Base-by-base conservation (phyloP, 2,329 filamentous ascomycete species). In the Daldinia eschscholtzii region DNA sequence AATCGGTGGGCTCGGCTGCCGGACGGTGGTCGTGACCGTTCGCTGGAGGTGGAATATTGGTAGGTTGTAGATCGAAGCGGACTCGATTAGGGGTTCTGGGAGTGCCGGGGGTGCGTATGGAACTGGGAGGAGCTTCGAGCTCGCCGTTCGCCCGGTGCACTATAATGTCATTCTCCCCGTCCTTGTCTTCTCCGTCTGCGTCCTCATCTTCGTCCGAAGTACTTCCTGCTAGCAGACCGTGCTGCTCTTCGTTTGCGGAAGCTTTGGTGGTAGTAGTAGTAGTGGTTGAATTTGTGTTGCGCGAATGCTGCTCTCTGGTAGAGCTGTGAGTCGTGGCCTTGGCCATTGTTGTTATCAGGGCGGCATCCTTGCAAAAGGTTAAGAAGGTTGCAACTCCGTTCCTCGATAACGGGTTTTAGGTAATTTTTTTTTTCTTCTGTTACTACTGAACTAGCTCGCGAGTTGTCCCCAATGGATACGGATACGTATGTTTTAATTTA, bases 71-170 rank as follows among this genome's bases (percentile, higher is more conserved):
- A 70, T 86, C 86, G 77, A 92, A 92, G 68, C 88, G 87, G 42
- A 92, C 90, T 37, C 89, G 84, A 72, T 91, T 88, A n/a, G 86
- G 84, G 1, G 90, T 92, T 64, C 89, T 77, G 28, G 88, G 85
- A 44, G 85, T 82, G 65, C 33, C 59, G n/a, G 69, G 63, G 13
- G 56, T 59, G 26, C 53, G 69, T 30, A 65, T 53, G 26, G 66
- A 65, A 39, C 75, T 58, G 12, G 57, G 61, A 18, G 67, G 70
- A 18, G 64, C 65, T 6, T 67, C 58, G 28, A 64, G 64, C n/a
- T 67, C 64, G 26, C 33, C 52, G 23, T 70, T 52, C 18, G 60
- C 73, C 2, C 71, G 73, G 48, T 74, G 74, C 23, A 75, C 75
- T 72, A 77, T 71, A 39, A 77, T 44, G n/a, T 71, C 70, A 57